Conservation (phyloP, 2,329 filamentous ascomycete genomes). For the Bretziella fagacearum region DNA sequence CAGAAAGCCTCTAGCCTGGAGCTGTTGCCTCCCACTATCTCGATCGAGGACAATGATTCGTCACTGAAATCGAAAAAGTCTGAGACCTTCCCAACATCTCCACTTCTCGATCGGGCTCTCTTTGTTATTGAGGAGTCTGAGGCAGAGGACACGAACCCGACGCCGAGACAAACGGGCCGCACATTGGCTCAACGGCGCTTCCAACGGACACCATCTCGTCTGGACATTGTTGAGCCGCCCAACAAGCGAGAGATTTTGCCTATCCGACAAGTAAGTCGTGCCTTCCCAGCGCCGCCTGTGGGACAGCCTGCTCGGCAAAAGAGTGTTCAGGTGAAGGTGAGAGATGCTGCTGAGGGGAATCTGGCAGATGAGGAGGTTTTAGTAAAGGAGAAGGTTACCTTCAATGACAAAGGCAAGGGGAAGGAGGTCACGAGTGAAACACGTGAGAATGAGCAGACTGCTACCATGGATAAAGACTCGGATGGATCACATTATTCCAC, state of each 20-base stretch:
- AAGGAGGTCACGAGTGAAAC: too few species aligned
- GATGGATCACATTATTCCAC: not conserved
- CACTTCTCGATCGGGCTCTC: not conserved
- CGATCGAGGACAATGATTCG: too few species aligned
- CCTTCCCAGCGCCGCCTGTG: too few species aligned
- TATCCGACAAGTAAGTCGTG: too few species aligned
- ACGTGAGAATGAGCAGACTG: too few species aligned
- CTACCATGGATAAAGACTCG: not conserved
- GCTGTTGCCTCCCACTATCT: too few species aligned
- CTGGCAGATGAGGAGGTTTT: not conserved
- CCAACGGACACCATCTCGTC: not conserved
- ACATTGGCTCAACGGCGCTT: not conserved
- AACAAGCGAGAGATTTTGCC: too few species aligned
- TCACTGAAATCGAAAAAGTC: not conserved
- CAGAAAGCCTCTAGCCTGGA: too few species aligned
- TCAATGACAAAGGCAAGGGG: not conserved
- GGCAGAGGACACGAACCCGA: not conserved
- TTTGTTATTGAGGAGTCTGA: not conserved
- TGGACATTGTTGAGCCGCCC: not conserved
- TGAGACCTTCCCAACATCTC: not conserved
- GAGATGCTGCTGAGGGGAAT: too few species aligned
- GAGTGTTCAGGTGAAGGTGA: too few species aligned
- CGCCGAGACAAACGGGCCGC: not conserved
- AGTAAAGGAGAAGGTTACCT: not conserved
- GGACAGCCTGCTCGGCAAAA: too few species aligned